Conservation (phyloP, 2,329 filamentous ascomycete genomes). For the Plectosphaerella plurivora region DNA sequence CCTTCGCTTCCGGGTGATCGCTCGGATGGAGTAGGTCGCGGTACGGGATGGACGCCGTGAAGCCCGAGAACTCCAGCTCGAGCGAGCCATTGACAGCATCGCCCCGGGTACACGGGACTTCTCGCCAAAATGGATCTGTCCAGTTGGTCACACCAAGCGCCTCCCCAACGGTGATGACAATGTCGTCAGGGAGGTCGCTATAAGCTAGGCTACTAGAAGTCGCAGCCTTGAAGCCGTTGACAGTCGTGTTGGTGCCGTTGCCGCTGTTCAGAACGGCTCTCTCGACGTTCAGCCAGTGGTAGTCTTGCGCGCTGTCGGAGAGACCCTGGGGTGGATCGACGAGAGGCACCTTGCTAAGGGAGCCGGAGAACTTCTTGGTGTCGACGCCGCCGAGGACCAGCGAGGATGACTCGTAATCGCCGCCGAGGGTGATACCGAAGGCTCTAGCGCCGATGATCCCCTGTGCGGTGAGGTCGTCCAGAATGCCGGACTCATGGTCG, state of each 20-base stretch:
- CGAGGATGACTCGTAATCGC: neutral
- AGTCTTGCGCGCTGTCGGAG: neutral
- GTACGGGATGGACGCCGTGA: neutral
- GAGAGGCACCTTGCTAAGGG: constrained; percentile 13
- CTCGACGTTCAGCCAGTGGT: neutral
- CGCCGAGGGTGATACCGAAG: constrained; percentile 61
- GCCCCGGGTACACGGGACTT: neutral
- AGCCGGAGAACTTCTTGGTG: constrained; percentile 10
- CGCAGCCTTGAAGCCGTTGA: neutral
- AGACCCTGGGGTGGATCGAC: neutral
- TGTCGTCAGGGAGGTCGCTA: neutral
- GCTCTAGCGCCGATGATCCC: constrained; percentile 57
- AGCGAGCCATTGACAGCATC: neutral
- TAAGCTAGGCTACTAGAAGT: neutral
- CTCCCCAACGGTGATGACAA: neutral
- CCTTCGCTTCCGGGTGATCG: neutral
- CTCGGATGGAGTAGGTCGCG: neutral
- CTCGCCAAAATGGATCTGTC: neutral
- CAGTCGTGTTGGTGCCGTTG: neutral
- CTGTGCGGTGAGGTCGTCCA: constrained; percentile 46
- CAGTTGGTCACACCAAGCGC: neutral
- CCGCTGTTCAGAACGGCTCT: neutral
- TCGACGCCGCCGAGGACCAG: constrained; percentile 10
- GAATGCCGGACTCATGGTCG: neutral
- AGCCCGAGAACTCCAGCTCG: neutral